A percentile compares a stretch with the other conserved stretches of the same genome.
Evolutionary conservation across 371 early-diverging fungal genomes (phyloP).

Genomic region (Umbelopsis sp.): DNA sequence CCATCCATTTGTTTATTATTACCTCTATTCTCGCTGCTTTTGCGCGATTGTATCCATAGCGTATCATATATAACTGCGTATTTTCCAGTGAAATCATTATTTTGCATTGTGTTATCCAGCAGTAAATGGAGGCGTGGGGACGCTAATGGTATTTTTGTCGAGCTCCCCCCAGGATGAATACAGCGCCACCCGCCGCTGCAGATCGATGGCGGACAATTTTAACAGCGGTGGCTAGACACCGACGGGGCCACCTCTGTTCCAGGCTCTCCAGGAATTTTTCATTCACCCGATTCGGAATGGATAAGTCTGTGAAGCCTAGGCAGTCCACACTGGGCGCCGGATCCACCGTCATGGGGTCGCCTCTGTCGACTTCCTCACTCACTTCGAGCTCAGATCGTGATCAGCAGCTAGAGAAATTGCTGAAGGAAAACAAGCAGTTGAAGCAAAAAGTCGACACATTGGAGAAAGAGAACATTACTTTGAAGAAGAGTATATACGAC

Average conservation of each 20-base stretch:
- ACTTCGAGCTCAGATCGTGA: slow-evolving; percentile 39
- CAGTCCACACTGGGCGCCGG: background rate
- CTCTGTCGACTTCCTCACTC: slow-evolving; percentile 22
- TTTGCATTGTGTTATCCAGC: background rate
- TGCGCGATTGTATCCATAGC: slow-evolving; percentile 9
- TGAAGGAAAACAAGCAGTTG: slow-evolving; percentile 75
- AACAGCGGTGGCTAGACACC: too few relatives aligned
- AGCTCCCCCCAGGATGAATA: too few relatives aligned
- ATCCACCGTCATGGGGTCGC: background rate
- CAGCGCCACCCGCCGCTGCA: too few relatives aligned
- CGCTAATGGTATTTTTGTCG: too few relatives aligned
- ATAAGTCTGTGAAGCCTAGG: slow-evolving; percentile 1
- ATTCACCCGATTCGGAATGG: background rate
- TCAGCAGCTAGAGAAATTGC: slow-evolving; percentile 62
- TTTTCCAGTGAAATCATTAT: background rate
- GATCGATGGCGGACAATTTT: too few relatives aligned
- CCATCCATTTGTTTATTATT: background rate
- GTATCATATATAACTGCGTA: slow-evolving; percentile 5
- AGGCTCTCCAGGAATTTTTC: background rate
- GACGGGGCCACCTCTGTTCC: too few relatives aligned
- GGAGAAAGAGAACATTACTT: slow-evolving; percentile 81
- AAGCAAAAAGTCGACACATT: slow-evolving; percentile 79
- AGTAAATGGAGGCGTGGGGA: too few relatives aligned
- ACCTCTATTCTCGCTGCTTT: background rate
- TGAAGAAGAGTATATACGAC: slow-evolving; percentile 87